Percentiles rank a stretch among this genome's conserved stretches.
These are phyloP conservation scores for Pyrenophora teres DNA, from an alignment of 2,329 filamentous ascomycete genomes.

Conservation along the genomic window DNA sequence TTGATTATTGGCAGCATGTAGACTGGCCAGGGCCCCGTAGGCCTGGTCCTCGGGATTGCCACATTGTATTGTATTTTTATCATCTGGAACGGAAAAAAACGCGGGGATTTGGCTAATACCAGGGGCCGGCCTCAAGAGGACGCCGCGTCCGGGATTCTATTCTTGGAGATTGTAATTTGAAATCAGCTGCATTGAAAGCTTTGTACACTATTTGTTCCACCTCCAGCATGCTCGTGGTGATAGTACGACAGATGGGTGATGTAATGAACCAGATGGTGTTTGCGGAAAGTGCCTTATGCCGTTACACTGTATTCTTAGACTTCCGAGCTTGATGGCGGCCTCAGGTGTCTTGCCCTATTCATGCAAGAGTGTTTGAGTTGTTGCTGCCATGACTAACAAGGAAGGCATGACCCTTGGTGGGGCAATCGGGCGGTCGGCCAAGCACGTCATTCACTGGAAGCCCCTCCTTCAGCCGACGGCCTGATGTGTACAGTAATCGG, in stretches of 20 bases:
- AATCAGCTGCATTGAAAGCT: slow-evolving; percentile 21
- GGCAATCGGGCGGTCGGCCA: slow-evolving; percentile 23
- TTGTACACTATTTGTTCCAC: slow-evolving; percentile 1
- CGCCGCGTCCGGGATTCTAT: slow-evolving; percentile 5
- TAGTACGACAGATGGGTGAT: not conserved
- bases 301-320: too few species aligned
- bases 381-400: slow-evolving; percentile 10
- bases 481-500: slow-evolving; percentile 19
- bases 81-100: not conserved
- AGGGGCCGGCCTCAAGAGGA: slow-evolving; percentile 4
- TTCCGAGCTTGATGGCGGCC: too few species aligned
- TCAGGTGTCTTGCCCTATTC: too few species aligned
- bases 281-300: not conserved
- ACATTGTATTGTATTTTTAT: slow-evolving; percentile 6
- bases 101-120: slow-evolving; percentile 6
- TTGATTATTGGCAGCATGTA: slow-evolving; percentile 8
- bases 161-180: slow-evolving; percentile 28
- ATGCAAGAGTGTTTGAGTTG: not conserved
- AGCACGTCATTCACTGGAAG: slow-evolving; percentile 29
- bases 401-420: slow-evolving; percentile 18
- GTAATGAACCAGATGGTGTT: not conserved
- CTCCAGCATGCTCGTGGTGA: too few species aligned
- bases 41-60: slow-evolving; percentile 3
- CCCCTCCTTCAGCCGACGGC: slow-evolving; percentile 19
- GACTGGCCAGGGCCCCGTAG: slow-evolving; percentile 1